Evolutionary conservation across 352 stramenopile genomes (phyloP).

Genomic region (Globisporangium viniferum): DNA sequence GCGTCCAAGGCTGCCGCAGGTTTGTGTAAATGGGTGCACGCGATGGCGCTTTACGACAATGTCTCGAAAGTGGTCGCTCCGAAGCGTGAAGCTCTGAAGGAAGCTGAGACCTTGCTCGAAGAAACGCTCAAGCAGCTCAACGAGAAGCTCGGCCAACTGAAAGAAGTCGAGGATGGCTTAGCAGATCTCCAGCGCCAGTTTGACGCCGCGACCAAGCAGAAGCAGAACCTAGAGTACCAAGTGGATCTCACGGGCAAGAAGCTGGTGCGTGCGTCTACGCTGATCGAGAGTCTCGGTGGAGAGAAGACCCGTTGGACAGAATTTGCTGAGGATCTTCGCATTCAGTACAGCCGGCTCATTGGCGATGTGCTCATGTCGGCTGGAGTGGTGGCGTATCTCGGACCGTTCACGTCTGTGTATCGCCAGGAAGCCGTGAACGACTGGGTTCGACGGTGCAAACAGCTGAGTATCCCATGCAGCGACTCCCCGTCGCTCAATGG

Average conservation of each 20-base stretch:
- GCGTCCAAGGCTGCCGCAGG: conserved; percentile 91
- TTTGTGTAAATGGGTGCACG: conserved; percentile 92
- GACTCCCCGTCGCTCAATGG: conserved; percentile 82
- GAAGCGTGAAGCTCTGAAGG: conserved; percentile 86
- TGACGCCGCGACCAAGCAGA: conserved; percentile 87
- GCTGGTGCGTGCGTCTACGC: conserved; percentile 86
- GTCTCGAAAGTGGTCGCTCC: conserved; percentile 92
- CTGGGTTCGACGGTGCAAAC: conserved; percentile 77
- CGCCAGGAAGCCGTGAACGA: conserved; percentile 73
- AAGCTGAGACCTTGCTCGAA: conserved; percentile 82
- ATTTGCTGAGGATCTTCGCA: conserved; percentile 76
- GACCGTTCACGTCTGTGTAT: conserved; percentile 90
- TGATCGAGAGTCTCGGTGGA: conserved; percentile 92
- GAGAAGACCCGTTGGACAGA: conserved; percentile 92
- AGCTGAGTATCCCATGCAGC: conserved; percentile 77
- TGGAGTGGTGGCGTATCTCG: conserved; percentile 91
- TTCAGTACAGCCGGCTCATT: conserved; percentile 88
- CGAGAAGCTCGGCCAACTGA: conserved; percentile 88
- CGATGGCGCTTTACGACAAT: conserved; percentile 93
- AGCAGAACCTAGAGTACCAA: conserved; percentile 90
- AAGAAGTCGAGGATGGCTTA: conserved; percentile 90
- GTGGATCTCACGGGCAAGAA: conserved; percentile 94
- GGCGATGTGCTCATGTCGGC: conserved; percentile 92
- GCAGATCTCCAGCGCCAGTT: conserved; percentile 86
- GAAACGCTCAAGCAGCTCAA: conserved; percentile 90